phyloP scores from a whole-genome alignment of 306 rosid species.

The Trichosanthes truncata region DNA sequence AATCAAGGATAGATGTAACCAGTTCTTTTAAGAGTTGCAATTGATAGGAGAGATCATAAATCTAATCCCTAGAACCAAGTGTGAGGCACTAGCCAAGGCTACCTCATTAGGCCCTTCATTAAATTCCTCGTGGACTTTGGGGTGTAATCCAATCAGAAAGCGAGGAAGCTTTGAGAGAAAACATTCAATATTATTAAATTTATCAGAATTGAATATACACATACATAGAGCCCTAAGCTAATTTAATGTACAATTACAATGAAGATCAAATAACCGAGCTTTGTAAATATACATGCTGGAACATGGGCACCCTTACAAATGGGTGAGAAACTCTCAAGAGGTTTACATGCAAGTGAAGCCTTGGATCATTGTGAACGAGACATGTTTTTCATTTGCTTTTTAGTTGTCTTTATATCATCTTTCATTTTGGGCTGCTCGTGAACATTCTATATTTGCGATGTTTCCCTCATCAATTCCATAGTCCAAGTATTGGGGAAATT shows the following conservation, averaged over 20 bases:
- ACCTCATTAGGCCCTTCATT: neutral
- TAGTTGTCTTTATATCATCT: neutral
- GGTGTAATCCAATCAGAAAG: neutral
- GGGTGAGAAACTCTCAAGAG: neutral
- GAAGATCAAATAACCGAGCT: neutral
- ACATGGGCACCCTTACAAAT: neutral
- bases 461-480: neutral
- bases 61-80: neutral
- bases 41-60: neutral
- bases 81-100: neutral
- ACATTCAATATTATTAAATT: neutral
- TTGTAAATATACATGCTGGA: neutral
- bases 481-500: neutral
- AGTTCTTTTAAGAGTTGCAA: neutral
- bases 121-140: neutral
- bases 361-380: neutral
- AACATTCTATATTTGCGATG: neutral
- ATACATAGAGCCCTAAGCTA: neutral
- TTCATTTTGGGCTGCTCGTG: neutral
- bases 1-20: neutral
- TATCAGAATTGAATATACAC: neutral
- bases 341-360: neutral
- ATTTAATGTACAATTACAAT: neutral
- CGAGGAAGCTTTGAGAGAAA: neutral
- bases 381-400: neutral